Evolutionary conservation across 2,329 filamentous ascomycete species (phyloP).

Genomic region (Aspergillus transmontanensis): DNA sequence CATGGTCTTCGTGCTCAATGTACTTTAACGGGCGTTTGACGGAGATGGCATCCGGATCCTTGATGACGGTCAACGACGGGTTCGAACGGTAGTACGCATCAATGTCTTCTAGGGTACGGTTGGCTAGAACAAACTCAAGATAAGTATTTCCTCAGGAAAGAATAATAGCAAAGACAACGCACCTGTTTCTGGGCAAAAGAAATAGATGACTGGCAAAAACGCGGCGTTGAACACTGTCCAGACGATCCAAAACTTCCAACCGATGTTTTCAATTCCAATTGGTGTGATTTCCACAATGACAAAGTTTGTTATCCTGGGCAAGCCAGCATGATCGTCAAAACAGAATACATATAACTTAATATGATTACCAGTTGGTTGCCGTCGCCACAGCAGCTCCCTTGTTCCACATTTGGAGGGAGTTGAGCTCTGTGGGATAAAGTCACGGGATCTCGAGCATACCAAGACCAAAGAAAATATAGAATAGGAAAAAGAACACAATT

Average conservation of each 20-base stretch:
- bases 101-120: conserved; percentile 36
- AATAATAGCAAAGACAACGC: neutral
- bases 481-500: conserved; percentile 55
- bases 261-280: too few species aligned
- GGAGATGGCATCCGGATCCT: conserved; percentile 51
- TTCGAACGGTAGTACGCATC: conserved; percentile 42
- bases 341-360: too few species aligned
- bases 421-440: conserved; percentile 47
- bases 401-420: conserved; percentile 49
- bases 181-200: conserved; percentile 40
- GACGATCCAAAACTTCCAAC: conserved; percentile 42
- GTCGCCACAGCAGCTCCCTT: conserved; percentile 52
- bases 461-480: conserved; percentile 55
- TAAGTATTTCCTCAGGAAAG: neutral
- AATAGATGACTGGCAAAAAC: conserved; percentile 53
- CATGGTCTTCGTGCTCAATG: conserved; percentile 50
- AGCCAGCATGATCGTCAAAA: too few species aligned
- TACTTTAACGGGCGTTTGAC: conserved; percentile 51
- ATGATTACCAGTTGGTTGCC: conserved; percentile 50
- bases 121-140: conserved; percentile 13
- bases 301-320: too few species aligned
- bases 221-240: conserved; percentile 48
- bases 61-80: conserved; percentile 49
- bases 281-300: too few species aligned
- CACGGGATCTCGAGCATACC: conserved; percentile 47